Conservation (phyloP, 2,329 filamentous ascomycete species). For the Byssothecium circinans region DNA sequence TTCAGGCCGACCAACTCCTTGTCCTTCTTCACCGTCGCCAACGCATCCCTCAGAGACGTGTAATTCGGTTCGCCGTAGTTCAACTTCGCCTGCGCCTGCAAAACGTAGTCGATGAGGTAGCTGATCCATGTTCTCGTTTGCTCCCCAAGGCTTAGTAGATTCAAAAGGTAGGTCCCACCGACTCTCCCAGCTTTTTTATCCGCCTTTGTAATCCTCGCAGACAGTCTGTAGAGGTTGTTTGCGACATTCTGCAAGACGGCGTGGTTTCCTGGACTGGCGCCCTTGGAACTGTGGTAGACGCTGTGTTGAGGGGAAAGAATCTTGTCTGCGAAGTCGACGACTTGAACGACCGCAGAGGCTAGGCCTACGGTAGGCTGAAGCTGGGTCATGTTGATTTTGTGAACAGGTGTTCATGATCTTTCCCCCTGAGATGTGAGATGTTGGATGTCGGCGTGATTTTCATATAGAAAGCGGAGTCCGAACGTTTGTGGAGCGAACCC, state of each 20-base stretch:
- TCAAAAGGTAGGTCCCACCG: conserved; percentile 25
- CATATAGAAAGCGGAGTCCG: conserved; percentile 4
- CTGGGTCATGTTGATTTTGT: neutral
- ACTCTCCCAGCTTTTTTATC: conserved; percentile 26
- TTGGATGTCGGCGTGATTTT: conserved; percentile 1
- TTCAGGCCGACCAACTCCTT: conserved; percentile 28
- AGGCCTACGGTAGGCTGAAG: conserved; percentile 21
- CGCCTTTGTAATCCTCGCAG: conserved; percentile 19
- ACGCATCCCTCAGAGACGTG: conserved; percentile 25
- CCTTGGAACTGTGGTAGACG: conserved; percentile 24
- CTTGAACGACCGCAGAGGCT: conserved; percentile 22
- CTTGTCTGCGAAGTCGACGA: conserved; percentile 28
- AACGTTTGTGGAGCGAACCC: neutral
- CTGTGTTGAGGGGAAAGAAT: conserved; percentile 25
- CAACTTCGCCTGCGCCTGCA: conserved; percentile 23
- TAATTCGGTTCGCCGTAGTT: conserved; percentile 24
- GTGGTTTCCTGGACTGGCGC: conserved; percentile 19
- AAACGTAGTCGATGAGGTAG: conserved; percentile 24
- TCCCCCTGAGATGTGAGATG: neutral
- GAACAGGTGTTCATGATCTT: conserved; percentile 1
- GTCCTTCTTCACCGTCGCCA: conserved; percentile 40
- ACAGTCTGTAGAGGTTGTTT: conserved; percentile 27
- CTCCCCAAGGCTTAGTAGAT: conserved; percentile 30
- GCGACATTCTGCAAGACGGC: conserved; percentile 24
- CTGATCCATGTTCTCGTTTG: conserved; percentile 20